Percentiles rank a stretch among this genome's conserved stretches.
Evolutionary conservation across 192 early-diverging fungal genomes (phyloP).

Genomic region (Glomus cerebriforme): DNA sequence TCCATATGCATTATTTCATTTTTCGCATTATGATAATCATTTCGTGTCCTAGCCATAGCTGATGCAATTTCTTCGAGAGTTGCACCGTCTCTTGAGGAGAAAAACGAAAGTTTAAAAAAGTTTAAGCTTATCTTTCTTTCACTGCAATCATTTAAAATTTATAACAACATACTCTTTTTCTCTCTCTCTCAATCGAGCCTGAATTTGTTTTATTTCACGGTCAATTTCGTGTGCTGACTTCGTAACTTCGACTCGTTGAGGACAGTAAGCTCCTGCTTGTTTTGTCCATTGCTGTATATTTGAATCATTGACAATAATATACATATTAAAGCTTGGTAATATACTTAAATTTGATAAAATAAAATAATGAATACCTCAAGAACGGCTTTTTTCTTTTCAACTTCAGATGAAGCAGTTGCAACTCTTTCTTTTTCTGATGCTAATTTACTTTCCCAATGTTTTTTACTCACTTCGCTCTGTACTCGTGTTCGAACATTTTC

Average conservation of each 20-base stretch:
- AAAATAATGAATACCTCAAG: constrained; percentile 35
- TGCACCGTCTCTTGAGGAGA: constrained; percentile 50
- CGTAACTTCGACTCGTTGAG: constrained; percentile 62
- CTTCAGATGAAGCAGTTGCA: constrained; percentile 29
- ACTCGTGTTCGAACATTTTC: constrained; percentile 30
- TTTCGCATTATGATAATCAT: constrained; percentile 58
- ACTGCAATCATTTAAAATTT: not conserved
- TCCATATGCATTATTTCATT: constrained; percentile 51
- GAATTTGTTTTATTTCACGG: constrained; percentile 56
- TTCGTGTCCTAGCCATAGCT: constrained; percentile 51
- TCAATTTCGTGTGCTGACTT: constrained; percentile 55
- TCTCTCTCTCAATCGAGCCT: constrained; percentile 54
- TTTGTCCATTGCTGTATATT: constrained; percentile 43
- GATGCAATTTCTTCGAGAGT: constrained; percentile 63
- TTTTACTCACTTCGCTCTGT: constrained; percentile 44
- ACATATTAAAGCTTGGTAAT: not conserved
- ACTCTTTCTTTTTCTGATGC: constrained; percentile 39
- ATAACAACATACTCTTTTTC: constrained; percentile 43
- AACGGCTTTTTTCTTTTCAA: constrained; percentile 35
- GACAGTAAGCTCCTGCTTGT: constrained; percentile 57
- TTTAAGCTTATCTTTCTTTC: not conserved
- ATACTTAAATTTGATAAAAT: not conserved
- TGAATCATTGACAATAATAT: not conserved
- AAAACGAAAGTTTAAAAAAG: not conserved
- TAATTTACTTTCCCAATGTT: constrained; percentile 59